Evolutionary conservation across 2,329 filamentous ascomycete species (phyloP).

Genomic region (Orbilia quercus): DNA sequence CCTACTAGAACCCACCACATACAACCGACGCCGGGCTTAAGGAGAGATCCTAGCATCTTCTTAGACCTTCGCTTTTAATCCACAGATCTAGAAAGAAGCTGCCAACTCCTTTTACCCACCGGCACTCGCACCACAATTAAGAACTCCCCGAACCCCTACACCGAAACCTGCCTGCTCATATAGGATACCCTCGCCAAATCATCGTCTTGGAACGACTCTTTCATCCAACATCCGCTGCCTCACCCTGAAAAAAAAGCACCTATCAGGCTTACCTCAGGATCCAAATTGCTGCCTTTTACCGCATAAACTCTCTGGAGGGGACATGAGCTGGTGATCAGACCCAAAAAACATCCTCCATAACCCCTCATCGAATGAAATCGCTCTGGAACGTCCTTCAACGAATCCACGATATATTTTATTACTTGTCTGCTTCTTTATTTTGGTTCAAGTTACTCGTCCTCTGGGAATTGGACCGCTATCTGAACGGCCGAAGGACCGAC

Average conservation of each 20-base stretch:
- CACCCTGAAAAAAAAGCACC: slow-evolving; percentile 2
- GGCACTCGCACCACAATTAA: slow-evolving; percentile 28
- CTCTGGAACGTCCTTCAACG: slow-evolving; percentile 8
- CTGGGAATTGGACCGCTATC: slow-evolving; percentile 19
- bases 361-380: slow-evolving; percentile 26
- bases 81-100: slow-evolving; percentile 36
- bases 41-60: slow-evolving; percentile 19
- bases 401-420: slow-evolving; percentile 21
- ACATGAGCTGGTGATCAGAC: slow-evolving; percentile 25
- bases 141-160: slow-evolving; percentile 35
- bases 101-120: slow-evolving; percentile 29
- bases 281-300: slow-evolving; percentile 19
- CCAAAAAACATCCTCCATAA: slow-evolving; percentile 26
- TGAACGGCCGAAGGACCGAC: slow-evolving; percentile 1
- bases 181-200: slow-evolving; percentile 44
- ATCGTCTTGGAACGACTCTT: slow-evolving; percentile 29
- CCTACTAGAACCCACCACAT: slow-evolving; percentile 19
- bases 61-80: slow-evolving; percentile 36
- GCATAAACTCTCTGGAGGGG: background rate
- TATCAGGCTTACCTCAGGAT: slow-evolving; percentile 11
- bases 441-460: background rate
- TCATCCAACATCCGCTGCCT: slow-evolving; percentile 14
- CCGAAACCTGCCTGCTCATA: slow-evolving; percentile 43
- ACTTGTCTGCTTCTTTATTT: background rate
- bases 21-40: background rate